Base-by-base conservation (phyloP, 2,329 filamentous ascomycete species). In the Nannizzia gypsea region DNA sequence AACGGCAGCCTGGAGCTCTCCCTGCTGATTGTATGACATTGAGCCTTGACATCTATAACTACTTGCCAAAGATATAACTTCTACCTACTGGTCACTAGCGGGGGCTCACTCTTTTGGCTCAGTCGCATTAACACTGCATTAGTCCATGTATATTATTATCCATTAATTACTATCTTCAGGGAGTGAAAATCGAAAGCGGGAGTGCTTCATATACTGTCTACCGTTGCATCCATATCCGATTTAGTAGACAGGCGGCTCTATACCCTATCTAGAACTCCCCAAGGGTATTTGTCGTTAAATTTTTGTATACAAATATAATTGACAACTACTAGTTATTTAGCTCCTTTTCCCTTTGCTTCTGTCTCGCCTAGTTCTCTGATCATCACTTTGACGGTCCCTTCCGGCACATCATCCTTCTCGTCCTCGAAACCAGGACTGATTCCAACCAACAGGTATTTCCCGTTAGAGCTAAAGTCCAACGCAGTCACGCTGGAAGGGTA, bases 351-450 rank as follows among this genome's bases (percentile, higher is more conserved):
- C 75, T 91, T 90, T 3, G 91, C 90, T 75, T 99, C 93, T 6
- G 83, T 88, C 68, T 95, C 90, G 4, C 86, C 84, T 58, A 99
- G 78, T 74, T 95, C 90, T 62, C 92, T 80, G 28, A 99, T 82
- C 69, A 88, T 84, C 31, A 99, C 81, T 67, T 86, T 87, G 3
- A 92, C 77, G 58, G 84, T 80, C 5, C 89, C 89, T 63, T 86
- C 84, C 0, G 84, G 83, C 40, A 78, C 80, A 61, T 93, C 86
- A 65, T 95, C 88, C 73, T 89, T 86, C 50, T 54, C 50, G 64
- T 95, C 83, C 76, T 96, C 90, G 67, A 95, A 95, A 1, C 90
- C 89, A 0, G 90, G 90, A 67, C 89, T 93, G 6, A 90, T 83
- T 8, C 82, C 90, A 48, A 95, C 82, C 22, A 89, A 91, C 38